Evolutionary conservation across 805 yeast genomes (phyloP), one percentile per base, ranked within the genome.

Genomic region (Cyberlindnera xishuangbannaensis): DNA sequence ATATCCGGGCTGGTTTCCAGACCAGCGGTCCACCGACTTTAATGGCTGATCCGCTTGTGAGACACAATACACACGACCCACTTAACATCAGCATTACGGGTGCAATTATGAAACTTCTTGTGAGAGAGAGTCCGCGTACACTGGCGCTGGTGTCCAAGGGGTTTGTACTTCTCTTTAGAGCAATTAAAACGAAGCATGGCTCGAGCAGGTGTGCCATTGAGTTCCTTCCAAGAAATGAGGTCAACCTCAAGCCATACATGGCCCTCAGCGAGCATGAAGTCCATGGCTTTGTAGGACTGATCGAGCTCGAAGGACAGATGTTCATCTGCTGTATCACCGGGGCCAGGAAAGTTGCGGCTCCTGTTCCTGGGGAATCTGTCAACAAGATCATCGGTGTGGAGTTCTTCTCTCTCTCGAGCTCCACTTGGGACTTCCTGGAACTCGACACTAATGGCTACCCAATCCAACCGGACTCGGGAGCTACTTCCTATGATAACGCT

Each of bases 351-450:
- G 95, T 84, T 10, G 97, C 97, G 0, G 65, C 70, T 18, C 97
- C 97, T 0, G 66, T 84, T 12, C 78, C 80, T 0, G 75, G 75
- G 23, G 95, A 92, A 55, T 68, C 84, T 2, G 83, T 90, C 18
- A 78, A 83, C 51, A 77, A 78, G 47, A 88, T 92, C 30, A 71
- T 68, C 51, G 76, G 77, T n/a, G 95, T 90, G 22, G 97, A 88
- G 46, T 92, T 92, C 54, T 72, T 82, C 45, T 82, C 95, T 38
- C 59, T 92, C 36, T 74, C 78, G 17, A 69, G 68, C 26, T 62
- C 73, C 26, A 72, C 75, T 18, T 90, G 95, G 95, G 97, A 92
- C 59, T 83, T 71, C 43, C 64, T 75, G 15, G 82, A 75, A 16
- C 55, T 83, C 18, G 90, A 83, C 46, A 52, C 74, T 9, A 73